phyloP scores from a whole-genome alignment of 1,284 basidiomycete species.

The Trametes pubescens region DNA sequence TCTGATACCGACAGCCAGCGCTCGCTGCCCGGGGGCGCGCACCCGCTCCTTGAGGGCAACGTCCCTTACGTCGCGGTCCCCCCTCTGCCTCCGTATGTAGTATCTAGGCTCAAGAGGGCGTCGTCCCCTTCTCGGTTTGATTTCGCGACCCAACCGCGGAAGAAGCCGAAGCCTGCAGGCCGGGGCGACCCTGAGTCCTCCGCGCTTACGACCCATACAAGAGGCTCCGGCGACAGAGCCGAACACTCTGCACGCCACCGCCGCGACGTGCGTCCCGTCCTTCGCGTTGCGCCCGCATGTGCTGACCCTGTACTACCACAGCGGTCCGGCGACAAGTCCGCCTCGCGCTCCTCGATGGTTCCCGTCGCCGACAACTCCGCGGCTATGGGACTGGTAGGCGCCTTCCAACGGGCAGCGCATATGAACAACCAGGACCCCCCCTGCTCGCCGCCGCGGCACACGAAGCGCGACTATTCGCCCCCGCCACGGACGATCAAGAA shows the following conservation, averaged over 20 bases:
- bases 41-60: neutral
- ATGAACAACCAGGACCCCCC: no score
- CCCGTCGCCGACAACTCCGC: neutral
- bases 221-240: neutral
- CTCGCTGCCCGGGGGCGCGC: neutral
- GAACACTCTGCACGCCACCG: neutral
- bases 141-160: neutral
- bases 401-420: neutral
- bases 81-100: neutral
- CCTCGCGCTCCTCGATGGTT: neutral
- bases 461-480: neutral
- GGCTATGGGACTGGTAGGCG: neutral
- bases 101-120: neutral
- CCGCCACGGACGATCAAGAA: neutral
- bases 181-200: slow-evolving; percentile 1
- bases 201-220: neutral
- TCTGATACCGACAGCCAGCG: neutral
- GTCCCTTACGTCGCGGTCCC: slow-evolving; percentile 7
- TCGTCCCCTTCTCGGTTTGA: neutral
- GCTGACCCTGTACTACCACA: neutral
- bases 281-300: neutral
- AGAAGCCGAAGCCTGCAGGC: slow-evolving; percentile 1
- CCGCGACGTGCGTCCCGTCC: neutral
- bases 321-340: neutral
- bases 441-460: no score